Evolutionary conservation across 768 basidiomycete genomes (phyloP).

Genomic region (Strobilomyces confusus): DNA sequence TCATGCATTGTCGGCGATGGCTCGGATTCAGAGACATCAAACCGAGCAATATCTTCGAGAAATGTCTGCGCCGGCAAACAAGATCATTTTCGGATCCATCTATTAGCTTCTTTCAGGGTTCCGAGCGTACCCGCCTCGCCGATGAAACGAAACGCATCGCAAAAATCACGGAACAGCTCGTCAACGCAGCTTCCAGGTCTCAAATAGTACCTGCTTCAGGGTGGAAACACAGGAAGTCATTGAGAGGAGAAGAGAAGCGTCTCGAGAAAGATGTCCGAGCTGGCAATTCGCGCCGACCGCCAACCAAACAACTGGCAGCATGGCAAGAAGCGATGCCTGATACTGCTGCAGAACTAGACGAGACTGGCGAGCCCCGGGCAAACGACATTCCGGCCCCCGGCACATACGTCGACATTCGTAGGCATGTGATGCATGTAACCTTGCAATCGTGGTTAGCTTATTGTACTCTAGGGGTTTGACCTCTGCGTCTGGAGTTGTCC

Average conservation of each 20-base stretch:
- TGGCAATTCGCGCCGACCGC: conserved; percentile 7
- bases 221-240: conserved; percentile 36
- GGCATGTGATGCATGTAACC: conserved; percentile 32
- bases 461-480: conserved; percentile 14
- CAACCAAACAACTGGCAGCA: conserved; percentile 24
- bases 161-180: conserved; percentile 29
- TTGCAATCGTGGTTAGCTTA: conserved; percentile 5
- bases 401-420: conserved; percentile 51
- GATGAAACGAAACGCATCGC: conserved; percentile 10
- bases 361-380: conserved; percentile 8
- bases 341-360: conserved; percentile 5
- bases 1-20: conserved; percentile 29
- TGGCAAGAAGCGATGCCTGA: conserved; percentile 25
- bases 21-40: conserved; percentile 17
- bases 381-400: conserved; percentile 34
- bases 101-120: neutral
- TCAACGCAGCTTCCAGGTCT: conserved; percentile 32
- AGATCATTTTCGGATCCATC: neutral
- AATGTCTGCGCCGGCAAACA: neutral
- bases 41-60: conserved; percentile 11
- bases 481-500: conserved; percentile 25
- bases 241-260: conserved; percentile 40
- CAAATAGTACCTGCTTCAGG: conserved; percentile 19
- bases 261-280: conserved; percentile 24
- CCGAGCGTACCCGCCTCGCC: neutral